These are phyloP conservation scores for Lunasporangiospora selenospora DNA, from an alignment of 192 early-diverging fungal genomes.

Conservation along the genomic window DNA sequence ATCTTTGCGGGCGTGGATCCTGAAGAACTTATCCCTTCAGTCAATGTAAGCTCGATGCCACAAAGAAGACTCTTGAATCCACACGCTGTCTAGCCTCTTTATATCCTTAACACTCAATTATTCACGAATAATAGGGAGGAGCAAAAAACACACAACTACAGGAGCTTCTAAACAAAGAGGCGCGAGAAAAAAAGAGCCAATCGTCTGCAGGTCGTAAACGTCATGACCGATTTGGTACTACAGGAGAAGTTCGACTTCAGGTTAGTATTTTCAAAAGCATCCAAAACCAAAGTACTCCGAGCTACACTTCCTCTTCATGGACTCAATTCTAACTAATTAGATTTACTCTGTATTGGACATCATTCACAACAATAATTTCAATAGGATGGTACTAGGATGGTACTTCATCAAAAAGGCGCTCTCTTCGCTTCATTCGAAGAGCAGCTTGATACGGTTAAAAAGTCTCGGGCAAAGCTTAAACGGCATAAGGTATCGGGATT, in stretches of 20 bases:
- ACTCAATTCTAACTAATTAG: neutral
- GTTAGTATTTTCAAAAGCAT: too few relatives aligned
- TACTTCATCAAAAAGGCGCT: constrained; percentile 50
- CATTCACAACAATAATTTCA: neutral
- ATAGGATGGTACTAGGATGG: constrained; percentile 47
- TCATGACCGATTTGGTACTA: constrained; percentile 76
- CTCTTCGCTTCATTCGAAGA: constrained; percentile 37
- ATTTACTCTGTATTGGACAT: neutral
- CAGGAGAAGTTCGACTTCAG: constrained; percentile 57
- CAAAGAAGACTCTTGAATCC: too few relatives aligned
- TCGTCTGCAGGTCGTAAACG: constrained; percentile 47
- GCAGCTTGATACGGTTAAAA: constrained; percentile 46
- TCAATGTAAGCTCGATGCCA: constrained; percentile 29
- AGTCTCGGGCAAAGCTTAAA: constrained; percentile 29
- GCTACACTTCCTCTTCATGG: too few relatives aligned
- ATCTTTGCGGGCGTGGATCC: constrained; percentile 63
- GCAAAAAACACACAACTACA: constrained; percentile 22
- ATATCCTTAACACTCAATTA: neutral
- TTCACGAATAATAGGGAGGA: constrained; percentile 9
- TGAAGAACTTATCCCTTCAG: constrained; percentile 39
- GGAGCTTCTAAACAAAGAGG: constrained; percentile 34
- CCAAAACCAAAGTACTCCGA: too few relatives aligned
- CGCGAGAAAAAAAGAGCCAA: constrained; percentile 10
- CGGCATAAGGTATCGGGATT: constrained; percentile 50
- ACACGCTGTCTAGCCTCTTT: too few relatives aligned